phyloP scores from a whole-genome alignment of 306 rosid species.

The Prinsepia uniflora region DNA sequence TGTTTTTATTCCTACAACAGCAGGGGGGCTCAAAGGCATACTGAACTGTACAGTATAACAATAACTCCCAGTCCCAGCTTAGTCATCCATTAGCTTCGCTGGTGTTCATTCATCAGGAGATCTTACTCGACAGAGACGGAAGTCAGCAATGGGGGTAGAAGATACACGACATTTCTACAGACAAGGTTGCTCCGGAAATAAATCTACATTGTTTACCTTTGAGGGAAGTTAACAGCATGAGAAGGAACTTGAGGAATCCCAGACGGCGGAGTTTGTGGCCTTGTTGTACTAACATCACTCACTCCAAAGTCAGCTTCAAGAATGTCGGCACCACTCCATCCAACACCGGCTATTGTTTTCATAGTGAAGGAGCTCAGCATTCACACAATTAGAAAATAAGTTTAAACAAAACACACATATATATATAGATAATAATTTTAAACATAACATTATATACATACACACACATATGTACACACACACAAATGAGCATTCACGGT shows the following conservation, averaged over 20 bases:
- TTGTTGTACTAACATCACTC: constrained; percentile 36
- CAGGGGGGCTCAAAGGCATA: constrained; percentile 26
- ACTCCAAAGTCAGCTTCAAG: constrained; percentile 66
- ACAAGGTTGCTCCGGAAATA: constrained; percentile 11
- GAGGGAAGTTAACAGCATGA: constrained; percentile 38
- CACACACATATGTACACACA: too few relatives aligned
- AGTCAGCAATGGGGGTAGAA: constrained; percentile 20
- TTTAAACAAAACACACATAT: background rate
- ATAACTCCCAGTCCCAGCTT: constrained; percentile 37
- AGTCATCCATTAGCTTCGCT: constrained; percentile 31
- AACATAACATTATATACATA: too few relatives aligned
- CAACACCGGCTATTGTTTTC: constrained; percentile 56
- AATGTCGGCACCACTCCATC: constrained; percentile 71
- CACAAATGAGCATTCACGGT: too few relatives aligned
- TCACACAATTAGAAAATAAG: background rate
- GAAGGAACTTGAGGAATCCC: constrained; percentile 52
- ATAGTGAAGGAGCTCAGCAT: constrained; percentile 40
- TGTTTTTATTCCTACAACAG: constrained; percentile 30
- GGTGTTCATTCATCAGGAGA: constrained; percentile 23
- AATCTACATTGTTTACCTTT: constrained; percentile 35
- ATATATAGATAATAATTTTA: too few relatives aligned
- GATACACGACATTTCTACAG: constrained; percentile 32
- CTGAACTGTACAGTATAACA: constrained; percentile 43
- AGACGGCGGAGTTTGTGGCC: constrained; percentile 40
- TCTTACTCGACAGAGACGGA: constrained; percentile 23